Evolutionary conservation across 164 flowering plant genomes (phyloP).

Genomic region (Annona squamosa): DNA sequence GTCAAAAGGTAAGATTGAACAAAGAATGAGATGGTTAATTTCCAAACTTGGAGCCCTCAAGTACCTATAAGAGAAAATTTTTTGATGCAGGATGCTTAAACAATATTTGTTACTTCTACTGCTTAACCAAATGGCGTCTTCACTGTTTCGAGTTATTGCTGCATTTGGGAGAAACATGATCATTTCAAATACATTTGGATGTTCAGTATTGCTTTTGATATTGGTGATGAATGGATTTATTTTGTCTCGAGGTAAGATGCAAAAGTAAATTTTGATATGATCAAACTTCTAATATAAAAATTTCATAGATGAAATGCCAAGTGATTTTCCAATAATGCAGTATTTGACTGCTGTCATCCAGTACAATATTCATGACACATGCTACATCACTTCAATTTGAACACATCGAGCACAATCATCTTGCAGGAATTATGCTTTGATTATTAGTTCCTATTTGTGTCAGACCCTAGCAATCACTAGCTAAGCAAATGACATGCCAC

Average conservation of each 20-base stretch:
- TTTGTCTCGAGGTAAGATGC: conserved; percentile 36
- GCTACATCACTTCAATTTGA: not conserved
- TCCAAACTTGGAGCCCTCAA: not conserved
- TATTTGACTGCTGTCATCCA: not conserved
- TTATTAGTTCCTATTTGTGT: no score
- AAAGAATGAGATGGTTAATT: not conserved
- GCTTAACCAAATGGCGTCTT: conserved; percentile 50
- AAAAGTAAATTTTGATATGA: not conserved
- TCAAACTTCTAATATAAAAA: not conserved
- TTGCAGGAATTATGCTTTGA: no score
- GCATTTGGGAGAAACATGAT: conserved; percentile 42
- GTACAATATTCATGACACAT: not conserved
- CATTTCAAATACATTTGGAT: conserved; percentile 44
- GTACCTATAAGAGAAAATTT: not conserved
- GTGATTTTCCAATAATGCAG: not conserved
- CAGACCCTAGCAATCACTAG: no score
- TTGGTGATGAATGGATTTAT: conserved; percentile 41
- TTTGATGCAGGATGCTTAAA: conserved; percentile 40
- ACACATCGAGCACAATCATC: not conserved
- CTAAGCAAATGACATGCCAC: no score
- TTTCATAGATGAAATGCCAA: not conserved
- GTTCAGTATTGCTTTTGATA: conserved; percentile 30
- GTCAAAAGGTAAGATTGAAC: conserved; percentile 9
- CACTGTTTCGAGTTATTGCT: conserved; percentile 37
- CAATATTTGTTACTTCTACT: conserved; percentile 36